Evolutionary conservation across 768 basidiomycete genomes (phyloP), one percentile per base, ranked within the genome.

Genomic region (Symmetrospora coprosmae): DNA sequence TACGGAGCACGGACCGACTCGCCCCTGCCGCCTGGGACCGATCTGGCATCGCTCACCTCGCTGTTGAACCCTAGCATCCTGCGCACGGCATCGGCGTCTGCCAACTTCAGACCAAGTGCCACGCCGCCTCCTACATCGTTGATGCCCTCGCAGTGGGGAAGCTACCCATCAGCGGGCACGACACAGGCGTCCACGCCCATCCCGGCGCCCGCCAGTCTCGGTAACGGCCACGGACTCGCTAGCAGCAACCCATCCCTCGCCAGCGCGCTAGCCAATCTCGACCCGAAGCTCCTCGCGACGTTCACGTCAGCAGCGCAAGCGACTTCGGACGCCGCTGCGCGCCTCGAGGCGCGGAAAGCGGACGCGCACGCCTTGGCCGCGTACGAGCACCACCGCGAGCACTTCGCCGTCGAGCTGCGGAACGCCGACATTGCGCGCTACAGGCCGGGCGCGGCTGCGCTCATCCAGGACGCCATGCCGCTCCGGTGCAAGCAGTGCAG

Each of bases 401-500:
- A 38, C 45, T 58, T n/a, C 55, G 21, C 41, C 33, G 50, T 58
- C 28, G 35, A 34, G 16, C 43, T 37, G 3, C 40, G 21, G 23
- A 58, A 25, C 9, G 21, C n/a, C 27, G 62, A 61, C 40, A 39
- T 40, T 25, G 60, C 52, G 30, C 0, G 49, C 19, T 53, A 21
- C 64, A 85, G 83, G 70, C 76, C 76, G 65, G 80, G 79, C 19
- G 79, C 85, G 2, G 74, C 76, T 23, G 77, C 86, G 53, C 76
- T 88, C 59, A 72, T 92, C 63, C 89, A 88, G 68, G 78, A 81
- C 56, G 81, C 81, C 60, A 77, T 90, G 35, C 78, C 83, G 23
- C 75, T 80, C 33, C 85, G 89, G 74, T 99, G 92, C 78, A 88
- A 84, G 74, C 91, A 96, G 69, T 99, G 92, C 75, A 87, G 85